phyloP scores from a whole-genome alignment of 768 basidiomycete species.

The Flagelloscypha sp. region DNA sequence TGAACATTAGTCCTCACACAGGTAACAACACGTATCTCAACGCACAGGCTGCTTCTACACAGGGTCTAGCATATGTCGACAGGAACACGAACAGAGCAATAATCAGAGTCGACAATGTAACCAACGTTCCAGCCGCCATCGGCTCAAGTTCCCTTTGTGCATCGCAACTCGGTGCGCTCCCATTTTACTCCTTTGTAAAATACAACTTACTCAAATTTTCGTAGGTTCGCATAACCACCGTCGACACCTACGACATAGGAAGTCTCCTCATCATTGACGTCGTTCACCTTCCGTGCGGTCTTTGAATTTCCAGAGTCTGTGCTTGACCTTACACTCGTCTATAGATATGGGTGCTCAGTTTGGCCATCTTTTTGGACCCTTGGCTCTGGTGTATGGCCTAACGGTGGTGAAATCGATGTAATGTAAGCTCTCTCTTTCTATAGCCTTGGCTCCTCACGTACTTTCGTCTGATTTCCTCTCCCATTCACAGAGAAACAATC shows the following conservation, averaged over 20 bases:
- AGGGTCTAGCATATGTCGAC: conserved; percentile 49
- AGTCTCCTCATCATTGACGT: conserved; percentile 36
- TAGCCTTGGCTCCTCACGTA: conserved; percentile 1
- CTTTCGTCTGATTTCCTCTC: background rate
- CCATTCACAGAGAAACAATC: conserved; percentile 45
- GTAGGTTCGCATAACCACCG: conserved; percentile 36
- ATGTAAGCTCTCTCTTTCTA: conserved; percentile 11
- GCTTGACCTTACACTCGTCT: background rate
- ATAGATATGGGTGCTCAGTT: conserved; percentile 19
- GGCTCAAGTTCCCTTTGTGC: conserved; percentile 23
- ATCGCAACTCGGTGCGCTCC: conserved; percentile 48
- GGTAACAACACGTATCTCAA: conserved; percentile 12
- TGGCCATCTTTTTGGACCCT: conserved; percentile 43
- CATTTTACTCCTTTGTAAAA: background rate
- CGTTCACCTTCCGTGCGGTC: conserved; percentile 47
- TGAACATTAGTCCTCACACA: conserved; percentile 14
- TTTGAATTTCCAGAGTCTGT: conserved; percentile 37
- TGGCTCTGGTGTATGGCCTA: conserved; percentile 32
- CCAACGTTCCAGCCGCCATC: conserved; percentile 35
- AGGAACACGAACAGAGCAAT: conserved; percentile 50
- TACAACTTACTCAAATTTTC: background rate
- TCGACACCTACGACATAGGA: conserved; percentile 31
- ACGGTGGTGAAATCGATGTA: conserved; percentile 38
- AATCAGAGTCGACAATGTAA: conserved; percentile 65
- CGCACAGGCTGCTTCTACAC: conserved; percentile 17